Evolutionary conservation across 2,329 filamentous ascomycete species (phyloP).

Genomic region (Venturia pyrina): DNA sequence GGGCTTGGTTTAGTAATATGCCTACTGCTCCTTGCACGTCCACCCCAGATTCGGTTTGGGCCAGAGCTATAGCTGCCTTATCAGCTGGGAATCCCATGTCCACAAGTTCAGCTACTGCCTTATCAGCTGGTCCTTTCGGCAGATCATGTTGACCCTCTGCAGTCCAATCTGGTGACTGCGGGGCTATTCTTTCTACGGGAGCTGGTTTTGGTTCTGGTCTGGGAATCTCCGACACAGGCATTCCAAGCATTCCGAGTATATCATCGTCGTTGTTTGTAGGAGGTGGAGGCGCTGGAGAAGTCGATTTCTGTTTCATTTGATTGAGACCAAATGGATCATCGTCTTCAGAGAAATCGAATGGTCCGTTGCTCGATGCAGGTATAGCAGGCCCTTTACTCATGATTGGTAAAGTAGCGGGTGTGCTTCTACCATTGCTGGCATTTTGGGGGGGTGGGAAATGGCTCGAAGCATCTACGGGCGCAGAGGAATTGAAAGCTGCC

Average conservation of each 20-base stretch:
- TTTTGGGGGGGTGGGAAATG: slow-evolving; percentile 42
- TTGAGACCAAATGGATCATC: slow-evolving; percentile 78
- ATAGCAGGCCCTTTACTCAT: not conserved
- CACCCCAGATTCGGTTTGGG: slow-evolving; percentile 65
- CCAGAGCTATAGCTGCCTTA: slow-evolving; percentile 69
- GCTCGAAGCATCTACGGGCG: slow-evolving; percentile 49
- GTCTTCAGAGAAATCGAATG: slow-evolving; percentile 35
- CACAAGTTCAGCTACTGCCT: slow-evolving; percentile 75
- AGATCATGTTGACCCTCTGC: slow-evolving; percentile 15
- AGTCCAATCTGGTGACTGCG: not conserved
- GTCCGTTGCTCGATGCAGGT: not conserved
- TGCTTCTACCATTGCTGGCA: slow-evolving; percentile 30
- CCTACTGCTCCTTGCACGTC: slow-evolving; percentile 82
- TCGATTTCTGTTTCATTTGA: slow-evolving; percentile 42
- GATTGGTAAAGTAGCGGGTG: slow-evolving; percentile 21
- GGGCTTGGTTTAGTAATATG: slow-evolving; percentile 84
- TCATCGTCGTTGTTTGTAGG: slow-evolving; percentile 46
- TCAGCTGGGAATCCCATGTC: slow-evolving; percentile 91
- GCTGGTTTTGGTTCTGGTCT: slow-evolving; percentile 21
- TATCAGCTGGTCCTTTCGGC: slow-evolving; percentile 51
- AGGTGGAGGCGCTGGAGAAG: slow-evolving; percentile 16
- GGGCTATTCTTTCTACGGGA: not conserved
- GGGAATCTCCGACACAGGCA: slow-evolving; percentile 45
- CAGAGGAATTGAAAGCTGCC: slow-evolving; percentile 50
- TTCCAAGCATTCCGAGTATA: slow-evolving; percentile 50